Evolutionary conservation across 2,329 filamentous ascomycete genomes (phyloP), one percentile per base, ranked within the genome.

Genomic region (Pseudonectria foliicola): DNA sequence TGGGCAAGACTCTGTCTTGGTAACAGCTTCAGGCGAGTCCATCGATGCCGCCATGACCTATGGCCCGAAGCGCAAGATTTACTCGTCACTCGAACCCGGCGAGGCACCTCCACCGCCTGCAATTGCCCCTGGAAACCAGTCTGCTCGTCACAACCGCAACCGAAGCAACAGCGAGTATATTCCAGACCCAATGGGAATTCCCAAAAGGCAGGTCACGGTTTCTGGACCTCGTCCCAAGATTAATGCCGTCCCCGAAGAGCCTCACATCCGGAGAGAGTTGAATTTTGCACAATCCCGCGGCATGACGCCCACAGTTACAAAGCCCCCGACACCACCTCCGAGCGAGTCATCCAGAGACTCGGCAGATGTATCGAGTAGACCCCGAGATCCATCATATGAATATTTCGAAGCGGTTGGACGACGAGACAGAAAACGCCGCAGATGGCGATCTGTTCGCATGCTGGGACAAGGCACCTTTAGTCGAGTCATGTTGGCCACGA

Each of bases 391-490:
- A 4, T 46, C 57, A 31, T 56, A 66, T 37, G 80, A 88, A 46
- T 78, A 79, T 43, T 92, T 88, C 53, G 72, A 84, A 50, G 82
- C 85, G 18, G 70, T 66, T 45, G 81, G 75, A 3, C 70, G 83
- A 24, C 67, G 73, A 32, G 78, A 86, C 39, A 64, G 76, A 45
- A 88, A 89, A 56, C 70, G 77, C 13, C 77, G 82, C 37, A 72
- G 77, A 45, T 98, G 92, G 79, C 77, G 85, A 46, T 83, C 82
- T 10, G 64, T 98, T 26, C 82, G 85, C 39, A 67, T 81, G 45
- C 73, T 98, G 6, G 92, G 92, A 5, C 86, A 95, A 51, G 92
- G 92, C 25, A 95, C 92, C 1, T 98, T 98, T 59, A 95, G 89
- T 57, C 85, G 85, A 53, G 92, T 98, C 13, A 82, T 93, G 63